Evolutionary conservation across 2,329 filamentous ascomycete genomes (phyloP).

Genomic region (Colletotrichum shisoi): DNA sequence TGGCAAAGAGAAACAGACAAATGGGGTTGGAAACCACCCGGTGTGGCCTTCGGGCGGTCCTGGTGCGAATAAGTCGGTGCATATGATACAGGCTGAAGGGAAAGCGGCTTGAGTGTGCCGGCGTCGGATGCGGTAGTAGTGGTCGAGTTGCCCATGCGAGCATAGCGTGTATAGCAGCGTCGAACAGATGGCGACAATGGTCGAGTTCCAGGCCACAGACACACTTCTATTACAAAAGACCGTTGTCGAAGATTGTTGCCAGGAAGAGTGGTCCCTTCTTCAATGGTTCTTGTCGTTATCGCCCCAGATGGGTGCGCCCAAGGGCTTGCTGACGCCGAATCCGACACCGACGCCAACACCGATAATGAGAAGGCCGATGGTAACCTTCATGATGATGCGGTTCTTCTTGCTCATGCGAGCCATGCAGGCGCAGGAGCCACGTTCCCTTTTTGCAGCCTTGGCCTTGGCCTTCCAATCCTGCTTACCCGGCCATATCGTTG

Average conservation of each 20-base stretch:
- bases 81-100: constrained; percentile 37
- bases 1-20: constrained; percentile 19
- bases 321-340: constrained; percentile 67
- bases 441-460: constrained; percentile 62
- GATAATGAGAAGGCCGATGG: constrained; percentile 61
- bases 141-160: constrained; percentile 1
- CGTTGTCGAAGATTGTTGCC: neutral
- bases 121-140: constrained; percentile 3
- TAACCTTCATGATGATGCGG: constrained; percentile 62
- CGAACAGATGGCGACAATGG: too few species aligned
- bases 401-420: constrained; percentile 63
- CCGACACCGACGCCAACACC: constrained; percentile 65
- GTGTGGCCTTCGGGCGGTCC: constrained; percentile 19
- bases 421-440: constrained; percentile 61
- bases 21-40: constrained; percentile 6
- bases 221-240: neutral
- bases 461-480: constrained; percentile 68
- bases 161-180: neutral
- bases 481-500: constrained; percentile 66
- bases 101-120: constrained; percentile 27
- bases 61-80: constrained; percentile 25
- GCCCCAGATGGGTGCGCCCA: constrained; percentile 67
- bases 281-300: constrained; percentile 2
- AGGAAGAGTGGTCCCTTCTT: neutral
- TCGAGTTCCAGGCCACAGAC: too few species aligned